Conservation (phyloP, 2,329 filamentous ascomycete genomes). For the Chaetomium strumarium region DNA sequence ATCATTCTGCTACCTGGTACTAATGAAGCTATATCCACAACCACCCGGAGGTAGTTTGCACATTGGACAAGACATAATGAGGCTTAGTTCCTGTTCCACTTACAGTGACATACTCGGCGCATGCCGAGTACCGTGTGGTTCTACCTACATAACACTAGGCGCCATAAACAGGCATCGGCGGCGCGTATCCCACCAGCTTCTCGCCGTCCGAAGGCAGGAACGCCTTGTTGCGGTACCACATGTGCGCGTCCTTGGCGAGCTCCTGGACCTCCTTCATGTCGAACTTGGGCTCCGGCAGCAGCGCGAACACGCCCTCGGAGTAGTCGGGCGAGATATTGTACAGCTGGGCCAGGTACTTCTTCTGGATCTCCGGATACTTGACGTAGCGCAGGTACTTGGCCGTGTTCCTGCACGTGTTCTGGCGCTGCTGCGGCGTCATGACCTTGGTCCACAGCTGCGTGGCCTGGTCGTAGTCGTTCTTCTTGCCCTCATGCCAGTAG, state of each 20-base stretch:
- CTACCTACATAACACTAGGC: no score
- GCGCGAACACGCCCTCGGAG: conserved; percentile 40
- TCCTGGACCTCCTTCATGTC: conserved; percentile 37
- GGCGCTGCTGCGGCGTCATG: conserved; percentile 39
- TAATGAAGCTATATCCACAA: no score
- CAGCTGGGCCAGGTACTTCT: conserved; percentile 48
- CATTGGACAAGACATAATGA: no score
- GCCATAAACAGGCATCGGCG: no score
- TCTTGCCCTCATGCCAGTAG: conserved; percentile 49
- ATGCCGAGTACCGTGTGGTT: no score
- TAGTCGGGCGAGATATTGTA: conserved; percentile 45
- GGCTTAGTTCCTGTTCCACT: no score
- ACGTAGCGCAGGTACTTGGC: conserved; percentile 40
- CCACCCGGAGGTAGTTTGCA: no score
- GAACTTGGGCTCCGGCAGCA: conserved; percentile 39
- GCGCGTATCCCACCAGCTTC: no score
- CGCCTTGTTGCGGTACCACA: conserved; percentile 12
- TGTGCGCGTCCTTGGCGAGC: conserved; percentile 11
- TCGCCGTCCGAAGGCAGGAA: conserved; percentile 1
- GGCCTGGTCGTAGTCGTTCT: conserved; percentile 47
- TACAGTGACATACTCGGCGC: no score
- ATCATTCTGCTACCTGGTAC: no score
- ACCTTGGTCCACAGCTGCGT: conserved; percentile 43
- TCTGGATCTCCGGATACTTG: conserved; percentile 37
- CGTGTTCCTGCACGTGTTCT: conserved; percentile 45